Base-by-base conservation (phyloP, 148 eudicot species). In the Chenopodium berlandieri region DNA sequence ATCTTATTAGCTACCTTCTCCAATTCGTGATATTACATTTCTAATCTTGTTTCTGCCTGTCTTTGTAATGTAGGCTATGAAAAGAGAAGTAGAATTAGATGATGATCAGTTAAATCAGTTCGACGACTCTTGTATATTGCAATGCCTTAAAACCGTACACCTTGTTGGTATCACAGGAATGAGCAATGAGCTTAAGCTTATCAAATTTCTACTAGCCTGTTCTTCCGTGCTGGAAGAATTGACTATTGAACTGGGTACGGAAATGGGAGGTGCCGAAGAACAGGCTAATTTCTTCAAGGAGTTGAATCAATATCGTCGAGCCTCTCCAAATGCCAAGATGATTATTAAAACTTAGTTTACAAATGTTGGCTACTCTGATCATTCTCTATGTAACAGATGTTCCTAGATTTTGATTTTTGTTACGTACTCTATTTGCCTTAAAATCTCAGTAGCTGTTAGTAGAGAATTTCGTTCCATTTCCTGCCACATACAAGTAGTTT, bases 241-340 rank as follows among this genome's bases (percentile, higher is more conserved):
- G 60, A 40, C 9, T 14, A 72, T 80, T 2, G 20, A 80, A 20
- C 71, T 73, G 27, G 25, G 19, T 44, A 9, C 12, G 23, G 27
- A 2, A 34, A 19, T 60, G 10, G 9, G 54, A 71, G 72, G 30
- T 20, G 71, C 46, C 27, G 17, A 62, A 16, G n/a, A 27, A 10
- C 47, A 63, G 20, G 9, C 60, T 1, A 14, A 44, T 4, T 62
- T 46, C 4, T 9, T 11, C 2, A 80, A 2, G 31, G 31, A 79
- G 66, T 7, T 31, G 27, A 16, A 60, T 0, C 11, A 10, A 30
- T 60, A 37, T 73, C 62, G 20, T 13, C 44, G 77, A 62, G 71
- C 69, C 63, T 80, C 82, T 40, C 46, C 56, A 27, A 62, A 30
- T 17, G 77, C 82, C 0, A 12, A 80, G 47, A 62, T 80, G 0